These are phyloP conservation scores for Saturnispora hagleri DNA, from an alignment of 805 yeast species.

Conservation along the genomic window DNA sequence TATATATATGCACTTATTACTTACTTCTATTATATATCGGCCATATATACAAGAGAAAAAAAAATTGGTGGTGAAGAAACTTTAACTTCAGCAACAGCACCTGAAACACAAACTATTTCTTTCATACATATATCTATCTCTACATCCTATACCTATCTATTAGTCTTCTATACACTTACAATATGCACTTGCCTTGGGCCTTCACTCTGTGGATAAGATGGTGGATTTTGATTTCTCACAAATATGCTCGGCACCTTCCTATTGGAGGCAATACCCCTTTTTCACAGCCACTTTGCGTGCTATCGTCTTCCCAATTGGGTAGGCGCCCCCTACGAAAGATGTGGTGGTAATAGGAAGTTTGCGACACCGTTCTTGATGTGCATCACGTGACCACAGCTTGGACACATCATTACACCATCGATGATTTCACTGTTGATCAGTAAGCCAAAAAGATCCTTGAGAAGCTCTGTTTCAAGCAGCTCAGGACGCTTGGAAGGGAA, in stretches of 20 bases:
- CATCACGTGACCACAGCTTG: conserved; percentile 78
- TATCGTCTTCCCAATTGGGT: background rate
- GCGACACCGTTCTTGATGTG: conserved; percentile 91
- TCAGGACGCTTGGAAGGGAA: conserved; percentile 58
- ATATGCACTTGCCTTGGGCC: background rate
- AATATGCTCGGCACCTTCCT: background rate
- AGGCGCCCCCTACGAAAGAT: conserved; percentile 43
- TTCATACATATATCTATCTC: background rate
- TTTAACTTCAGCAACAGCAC: background rate
- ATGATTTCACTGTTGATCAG: conserved; percentile 77
- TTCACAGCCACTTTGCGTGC: background rate
- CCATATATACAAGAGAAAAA: background rate
- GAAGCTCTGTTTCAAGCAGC: conserved; percentile 40
- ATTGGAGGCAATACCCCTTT: background rate
- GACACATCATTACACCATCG: conserved; percentile 86
- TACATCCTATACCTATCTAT: background rate
- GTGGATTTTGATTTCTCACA: background rate
- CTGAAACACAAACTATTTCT: background rate
- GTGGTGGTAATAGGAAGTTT: conserved; percentile 90
- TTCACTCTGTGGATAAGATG: background rate
- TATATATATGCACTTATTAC: background rate
- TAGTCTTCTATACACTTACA: background rate
- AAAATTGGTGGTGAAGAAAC: background rate
- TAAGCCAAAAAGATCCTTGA: conserved; percentile 68
- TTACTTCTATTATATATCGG: background rate